These are phyloP conservation scores for Tetrahymena borealis DNA, from an alignment of 73 alveolate genomes.

Conservation along the genomic window DNA sequence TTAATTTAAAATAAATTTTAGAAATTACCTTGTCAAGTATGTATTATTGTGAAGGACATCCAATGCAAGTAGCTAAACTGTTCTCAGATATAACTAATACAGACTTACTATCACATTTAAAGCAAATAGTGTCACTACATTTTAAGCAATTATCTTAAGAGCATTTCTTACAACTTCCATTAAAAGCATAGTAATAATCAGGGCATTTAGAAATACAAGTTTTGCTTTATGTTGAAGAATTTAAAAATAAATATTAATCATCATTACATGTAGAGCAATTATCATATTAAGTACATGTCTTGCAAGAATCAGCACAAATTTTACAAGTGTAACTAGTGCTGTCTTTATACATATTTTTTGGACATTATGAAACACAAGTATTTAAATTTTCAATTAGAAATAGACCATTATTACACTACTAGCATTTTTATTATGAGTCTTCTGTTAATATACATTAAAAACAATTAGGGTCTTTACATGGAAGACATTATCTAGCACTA, in stretches of 20 bases:
- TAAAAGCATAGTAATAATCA: not conserved
- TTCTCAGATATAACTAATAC: not conserved
- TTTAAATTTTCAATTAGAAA: not conserved
- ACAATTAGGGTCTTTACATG: not conserved
- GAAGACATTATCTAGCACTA: not conserved
- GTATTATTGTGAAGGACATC: not conserved
- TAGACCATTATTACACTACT: not conserved
- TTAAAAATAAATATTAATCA: not conserved
- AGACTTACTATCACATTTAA: not conserved
- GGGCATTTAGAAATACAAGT: not conserved
- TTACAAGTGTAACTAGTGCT: not conserved
- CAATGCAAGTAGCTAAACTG: not conserved
- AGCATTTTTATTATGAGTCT: not conserved
- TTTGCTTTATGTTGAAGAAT: not conserved
- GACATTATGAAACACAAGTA: not conserved
- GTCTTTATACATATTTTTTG: not conserved
- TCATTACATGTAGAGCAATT: not conserved
- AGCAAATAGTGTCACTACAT: not conserved
- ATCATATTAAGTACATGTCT: not conserved
- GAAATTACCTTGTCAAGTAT: not conserved
- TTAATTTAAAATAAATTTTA: not conserved
- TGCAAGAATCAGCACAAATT: not conserved
- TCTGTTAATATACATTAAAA: not conserved
- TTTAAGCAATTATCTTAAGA: not conserved
- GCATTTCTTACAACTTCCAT: not conserved